Evolutionary conservation across 2,329 filamentous ascomycete genomes (phyloP).

Genomic region (Sclerotinia spermophila): DNA sequence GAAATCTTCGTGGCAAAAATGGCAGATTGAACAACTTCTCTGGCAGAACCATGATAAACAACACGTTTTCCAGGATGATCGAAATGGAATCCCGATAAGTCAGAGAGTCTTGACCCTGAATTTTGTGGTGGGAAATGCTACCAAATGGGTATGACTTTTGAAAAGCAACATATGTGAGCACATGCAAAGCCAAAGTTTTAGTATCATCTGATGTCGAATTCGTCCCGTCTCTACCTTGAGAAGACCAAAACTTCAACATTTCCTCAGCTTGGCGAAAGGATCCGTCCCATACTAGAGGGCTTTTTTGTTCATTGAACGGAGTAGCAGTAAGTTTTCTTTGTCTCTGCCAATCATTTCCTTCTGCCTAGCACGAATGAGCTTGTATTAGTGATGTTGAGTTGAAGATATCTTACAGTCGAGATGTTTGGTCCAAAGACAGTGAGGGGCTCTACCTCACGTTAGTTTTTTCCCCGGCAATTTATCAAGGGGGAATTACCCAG

Average conservation of each 20-base stretch:
- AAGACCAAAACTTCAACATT: slow-evolving; percentile 14
- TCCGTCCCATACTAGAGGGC: slow-evolving; percentile 41
- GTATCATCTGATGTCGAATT: not conserved
- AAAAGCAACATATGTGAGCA: slow-evolving; percentile 14
- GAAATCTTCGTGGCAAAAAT: not conserved
- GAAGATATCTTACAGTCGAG: slow-evolving; percentile 2
- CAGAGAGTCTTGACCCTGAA: not conserved
- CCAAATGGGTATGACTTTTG: slow-evolving; percentile 9
- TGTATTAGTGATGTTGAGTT: not conserved
- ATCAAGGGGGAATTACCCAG: not conserved
- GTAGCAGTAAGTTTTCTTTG: slow-evolving; percentile 42
- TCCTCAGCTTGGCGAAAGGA: slow-evolving; percentile 34
- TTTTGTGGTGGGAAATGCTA: not conserved
- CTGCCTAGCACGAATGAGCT: not conserved
- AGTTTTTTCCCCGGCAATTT: no score
- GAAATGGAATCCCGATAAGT: slow-evolving; percentile 14
- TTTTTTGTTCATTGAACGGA: slow-evolving; percentile 44
- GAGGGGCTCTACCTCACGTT: not conserved
- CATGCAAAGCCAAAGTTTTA: slow-evolving; percentile 19
- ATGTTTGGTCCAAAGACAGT: slow-evolving; percentile 12
- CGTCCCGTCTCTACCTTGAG: not conserved
- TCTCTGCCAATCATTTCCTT: slow-evolving; percentile 40
- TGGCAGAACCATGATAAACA: slow-evolving; percentile 1
- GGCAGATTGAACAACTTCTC: slow-evolving; percentile 1
- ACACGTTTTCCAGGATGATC: not conserved